Evolutionary conservation across 352 stramenopile species (phyloP).

Genomic region (Globisporangium perplexum): DNA sequence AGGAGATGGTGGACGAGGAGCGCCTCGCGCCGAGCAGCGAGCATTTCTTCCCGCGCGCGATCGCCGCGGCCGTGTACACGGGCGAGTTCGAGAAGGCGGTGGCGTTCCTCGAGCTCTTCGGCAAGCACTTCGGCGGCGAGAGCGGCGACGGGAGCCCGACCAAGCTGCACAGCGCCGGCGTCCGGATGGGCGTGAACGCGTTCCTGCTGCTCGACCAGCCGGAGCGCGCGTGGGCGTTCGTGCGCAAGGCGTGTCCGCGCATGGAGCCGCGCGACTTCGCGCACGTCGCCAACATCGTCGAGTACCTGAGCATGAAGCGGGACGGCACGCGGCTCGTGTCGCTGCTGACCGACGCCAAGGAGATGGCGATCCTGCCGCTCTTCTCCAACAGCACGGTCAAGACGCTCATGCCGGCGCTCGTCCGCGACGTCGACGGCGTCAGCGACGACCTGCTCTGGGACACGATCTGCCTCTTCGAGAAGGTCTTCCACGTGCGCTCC

Average conservation of each 20-base stretch:
- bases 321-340: constrained; percentile 23
- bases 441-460: constrained; percentile 31
- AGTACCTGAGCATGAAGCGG: constrained; percentile 36
- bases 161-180: constrained; percentile 26
- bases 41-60: constrained; percentile 41
- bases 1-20: constrained; percentile 58
- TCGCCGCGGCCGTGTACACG: constrained; percentile 44
- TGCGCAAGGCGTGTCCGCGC: constrained; percentile 22
- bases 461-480: constrained; percentile 21
- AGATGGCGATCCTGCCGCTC: constrained; percentile 18
- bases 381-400: constrained; percentile 35
- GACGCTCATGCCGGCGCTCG: constrained; percentile 31
- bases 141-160: background rate
- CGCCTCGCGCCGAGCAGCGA: constrained; percentile 22
- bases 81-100: constrained; percentile 43
- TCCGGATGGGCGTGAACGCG: constrained; percentile 55
- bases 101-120: constrained; percentile 30
- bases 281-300: constrained; percentile 37
- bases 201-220: constrained; percentile 44
- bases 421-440: constrained; percentile 23
- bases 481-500: constrained; percentile 25
- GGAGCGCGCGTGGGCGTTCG: constrained; percentile 29
- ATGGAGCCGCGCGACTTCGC: constrained; percentile 19
- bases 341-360: constrained; percentile 29
- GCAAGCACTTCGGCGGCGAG: constrained; percentile 11